A percentile compares a stretch with the other conserved stretches of the same genome.
These are phyloP conservation scores for Ampelocalamus luodianensis DNA, from an alignment of 176 grass and related monocot species.

Conservation along the genomic window DNA sequence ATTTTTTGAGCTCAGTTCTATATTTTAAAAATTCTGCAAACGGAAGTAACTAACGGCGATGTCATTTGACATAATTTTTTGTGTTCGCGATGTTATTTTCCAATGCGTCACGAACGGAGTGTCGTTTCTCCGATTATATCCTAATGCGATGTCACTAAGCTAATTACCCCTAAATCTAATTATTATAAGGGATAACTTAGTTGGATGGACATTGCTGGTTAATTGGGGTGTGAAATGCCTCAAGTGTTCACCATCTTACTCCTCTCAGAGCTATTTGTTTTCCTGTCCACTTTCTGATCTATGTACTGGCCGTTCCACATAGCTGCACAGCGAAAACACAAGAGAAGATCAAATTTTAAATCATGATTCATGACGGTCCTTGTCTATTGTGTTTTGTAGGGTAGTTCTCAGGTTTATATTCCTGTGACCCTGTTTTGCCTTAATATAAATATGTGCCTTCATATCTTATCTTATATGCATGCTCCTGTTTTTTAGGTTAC, in stretches of 20 bases:
- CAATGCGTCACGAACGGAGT: no score
- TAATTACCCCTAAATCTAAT: background rate
- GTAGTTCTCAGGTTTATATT: background rate
- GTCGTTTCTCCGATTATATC: no score
- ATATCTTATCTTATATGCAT: constrained; percentile 6
- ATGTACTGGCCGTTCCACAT: background rate
- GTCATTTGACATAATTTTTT: no score
- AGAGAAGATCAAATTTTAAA: background rate
- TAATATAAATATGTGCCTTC: background rate
- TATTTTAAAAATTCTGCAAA: no score
- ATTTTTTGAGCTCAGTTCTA: no score
- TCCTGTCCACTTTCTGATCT: constrained; percentile 18
- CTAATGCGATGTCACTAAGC: no score
- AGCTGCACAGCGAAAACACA: background rate
- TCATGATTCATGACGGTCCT: background rate
- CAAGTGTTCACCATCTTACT: background rate
- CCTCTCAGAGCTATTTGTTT: background rate
- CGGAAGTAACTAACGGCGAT: no score
- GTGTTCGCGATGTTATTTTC: no score
- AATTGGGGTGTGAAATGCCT: constrained; percentile 4
- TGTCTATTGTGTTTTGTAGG: background rate
- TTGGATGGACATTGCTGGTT: constrained; percentile 11
- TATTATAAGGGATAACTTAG: background rate
- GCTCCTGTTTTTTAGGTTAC: constrained; percentile 63
- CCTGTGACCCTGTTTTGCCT: constrained; percentile 3